phyloP scores from a whole-genome alignment of 768 basidiomycete genomes.

The Tricholoma matsutake region DNA sequence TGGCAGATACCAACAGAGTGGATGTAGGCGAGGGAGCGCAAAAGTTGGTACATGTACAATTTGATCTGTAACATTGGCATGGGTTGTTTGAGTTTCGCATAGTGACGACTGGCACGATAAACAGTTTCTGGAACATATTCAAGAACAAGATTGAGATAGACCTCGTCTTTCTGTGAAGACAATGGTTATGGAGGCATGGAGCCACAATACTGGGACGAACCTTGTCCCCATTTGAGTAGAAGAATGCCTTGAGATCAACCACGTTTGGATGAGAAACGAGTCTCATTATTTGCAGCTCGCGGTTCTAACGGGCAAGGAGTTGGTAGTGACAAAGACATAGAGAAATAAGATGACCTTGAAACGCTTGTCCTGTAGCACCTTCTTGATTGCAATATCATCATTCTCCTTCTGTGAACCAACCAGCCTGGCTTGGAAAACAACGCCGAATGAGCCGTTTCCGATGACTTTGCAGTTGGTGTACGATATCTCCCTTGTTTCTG shows the following conservation, averaged over 20 bases:
- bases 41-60: constrained; percentile 99
- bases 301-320: constrained; percentile 61
- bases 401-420: constrained; percentile 58
- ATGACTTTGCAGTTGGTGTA: constrained; percentile 99
- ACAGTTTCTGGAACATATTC: constrained; percentile 99
- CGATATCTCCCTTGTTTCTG: constrained; percentile 80
- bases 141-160: constrained; percentile 97
- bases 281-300: constrained; percentile 98
- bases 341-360: constrained; percentile 80
- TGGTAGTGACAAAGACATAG: constrained; percentile 12
- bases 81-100: constrained; percentile 98
- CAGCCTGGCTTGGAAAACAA: constrained; percentile 95
- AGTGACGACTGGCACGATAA: constrained; percentile 97
- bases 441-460: constrained; percentile 98
- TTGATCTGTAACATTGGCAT: constrained; percentile 99
- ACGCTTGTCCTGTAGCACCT: constrained; percentile 98
- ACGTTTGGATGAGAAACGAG: constrained; percentile 97
- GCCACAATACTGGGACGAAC: constrained; percentile 39
- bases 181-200: constrained; percentile 11
- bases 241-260: constrained; percentile 95
- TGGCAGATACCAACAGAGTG: constrained; percentile 99
- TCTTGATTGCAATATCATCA: constrained; percentile 99
- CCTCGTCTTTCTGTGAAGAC: constrained; percentile 88
- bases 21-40: constrained; percentile 98
- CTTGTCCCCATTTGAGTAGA: constrained; percentile 99